Conservation (phyloP, 805 yeast genomes). For the Yamadazyma takamatsuzukensis region DNA sequence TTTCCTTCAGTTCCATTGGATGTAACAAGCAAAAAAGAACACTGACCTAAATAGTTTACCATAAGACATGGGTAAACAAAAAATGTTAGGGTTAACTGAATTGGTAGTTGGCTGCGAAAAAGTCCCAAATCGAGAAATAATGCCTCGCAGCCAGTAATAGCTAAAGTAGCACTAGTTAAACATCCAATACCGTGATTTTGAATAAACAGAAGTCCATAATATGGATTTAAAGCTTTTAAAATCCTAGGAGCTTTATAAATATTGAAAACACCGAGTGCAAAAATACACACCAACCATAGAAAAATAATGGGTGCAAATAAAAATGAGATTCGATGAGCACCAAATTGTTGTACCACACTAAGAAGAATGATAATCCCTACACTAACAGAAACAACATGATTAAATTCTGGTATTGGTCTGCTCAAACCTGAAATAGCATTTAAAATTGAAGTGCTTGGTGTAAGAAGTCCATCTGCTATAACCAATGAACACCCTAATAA, state of each 20-base stretch:
- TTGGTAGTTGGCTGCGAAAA: slow-evolving; percentile 44
- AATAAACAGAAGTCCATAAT: slow-evolving; percentile 46
- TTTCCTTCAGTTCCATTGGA: slow-evolving; percentile 39
- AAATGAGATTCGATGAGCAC: slow-evolving; percentile 46
- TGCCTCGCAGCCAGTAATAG: slow-evolving; percentile 59
- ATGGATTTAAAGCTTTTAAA: slow-evolving; percentile 48
- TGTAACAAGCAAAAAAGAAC: slow-evolving; percentile 41
- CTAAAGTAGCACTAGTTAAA: slow-evolving; percentile 49
- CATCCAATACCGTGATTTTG: slow-evolving; percentile 38
- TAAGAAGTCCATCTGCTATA: slow-evolving; percentile 56
- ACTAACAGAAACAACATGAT: too few relatives aligned
- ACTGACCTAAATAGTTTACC: slow-evolving; percentile 56
- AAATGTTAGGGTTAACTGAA: slow-evolving; percentile 43
- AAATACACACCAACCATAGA: slow-evolving; percentile 46
- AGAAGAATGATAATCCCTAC: too few relatives aligned
- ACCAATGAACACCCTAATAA: slow-evolving; percentile 57
- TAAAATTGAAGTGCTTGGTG: slow-evolving; percentile 62
- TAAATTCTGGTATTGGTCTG: too few relatives aligned
- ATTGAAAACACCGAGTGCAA: slow-evolving; percentile 45
- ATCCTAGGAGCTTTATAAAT: slow-evolving; percentile 41
- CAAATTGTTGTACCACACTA: slow-evolving; percentile 49
- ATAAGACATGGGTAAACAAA: slow-evolving; percentile 53
- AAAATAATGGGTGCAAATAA: slow-evolving; percentile 54
- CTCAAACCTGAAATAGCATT: slow-evolving; percentile 57
- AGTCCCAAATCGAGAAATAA: slow-evolving; percentile 64